phyloP scores from a whole-genome alignment of 176 grass and related monocot species.

The Oryza meridionalis region DNA sequence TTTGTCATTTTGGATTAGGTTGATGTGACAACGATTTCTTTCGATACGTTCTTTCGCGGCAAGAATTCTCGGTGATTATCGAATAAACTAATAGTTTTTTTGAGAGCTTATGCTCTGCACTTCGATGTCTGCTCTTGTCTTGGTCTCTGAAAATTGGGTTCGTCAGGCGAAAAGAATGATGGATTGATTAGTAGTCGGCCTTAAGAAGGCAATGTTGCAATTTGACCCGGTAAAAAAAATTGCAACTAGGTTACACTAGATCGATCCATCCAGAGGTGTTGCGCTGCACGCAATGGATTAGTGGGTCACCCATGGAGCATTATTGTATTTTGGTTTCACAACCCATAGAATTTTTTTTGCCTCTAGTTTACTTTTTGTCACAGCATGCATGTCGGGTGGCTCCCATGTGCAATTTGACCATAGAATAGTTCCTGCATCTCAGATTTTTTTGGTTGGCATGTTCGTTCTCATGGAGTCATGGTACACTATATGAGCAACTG shows the following conservation, averaged over 20 bases:
- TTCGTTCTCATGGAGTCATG: conserved; percentile 16
- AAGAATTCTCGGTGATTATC: background rate
- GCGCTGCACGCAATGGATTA: conserved; percentile 25
- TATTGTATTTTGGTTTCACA: conserved; percentile 35
- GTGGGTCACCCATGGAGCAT: conserved; percentile 15
- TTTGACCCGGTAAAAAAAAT: background rate
- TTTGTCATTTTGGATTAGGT: background rate
- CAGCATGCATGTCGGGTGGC: background rate
- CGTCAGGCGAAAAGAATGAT: background rate
- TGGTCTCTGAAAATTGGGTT: background rate
- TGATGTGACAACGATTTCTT: background rate
- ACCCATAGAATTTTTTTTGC: conserved; percentile 10
- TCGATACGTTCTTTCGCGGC: background rate
- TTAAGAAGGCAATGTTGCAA: background rate
- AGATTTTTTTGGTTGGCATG: background rate
- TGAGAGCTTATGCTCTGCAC: background rate
- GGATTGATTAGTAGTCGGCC: background rate
- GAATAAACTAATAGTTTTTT: background rate
- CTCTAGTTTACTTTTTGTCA: conserved; percentile 17
- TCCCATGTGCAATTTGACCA: background rate
- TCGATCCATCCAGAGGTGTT: conserved; percentile 13
- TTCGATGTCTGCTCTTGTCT: background rate
- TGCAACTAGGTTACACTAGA: background rate
- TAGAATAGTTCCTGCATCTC: background rate
- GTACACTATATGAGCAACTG: background rate